These are phyloP conservation scores for Spathaspora arborariae DNA, from an alignment of 805 yeast genomes.

Conservation along the genomic window DNA sequence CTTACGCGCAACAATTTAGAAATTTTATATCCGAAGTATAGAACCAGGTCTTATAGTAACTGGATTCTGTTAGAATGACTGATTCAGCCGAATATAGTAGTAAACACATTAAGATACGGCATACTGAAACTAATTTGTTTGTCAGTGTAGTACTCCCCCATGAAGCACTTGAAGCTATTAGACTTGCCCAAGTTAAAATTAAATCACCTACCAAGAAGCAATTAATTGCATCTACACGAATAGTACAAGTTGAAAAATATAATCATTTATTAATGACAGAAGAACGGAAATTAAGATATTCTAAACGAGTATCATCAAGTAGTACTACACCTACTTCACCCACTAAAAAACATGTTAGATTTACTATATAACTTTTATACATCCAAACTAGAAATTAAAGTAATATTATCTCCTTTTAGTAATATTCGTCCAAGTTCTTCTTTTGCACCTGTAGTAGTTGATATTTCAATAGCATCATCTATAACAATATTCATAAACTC, in stretches of 20 bases:
- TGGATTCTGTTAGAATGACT: too few relatives aligned
- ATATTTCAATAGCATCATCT: slow-evolving; percentile 63
- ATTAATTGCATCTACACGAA: slow-evolving; percentile 10
- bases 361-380: slow-evolving; percentile 13
- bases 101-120: slow-evolving; percentile 1
- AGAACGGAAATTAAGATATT: slow-evolving; percentile 21
- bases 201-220: slow-evolving; percentile 13
- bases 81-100: background rate
- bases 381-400: slow-evolving; percentile 54
- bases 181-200: slow-evolving; percentile 2
- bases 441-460: slow-evolving; percentile 45
- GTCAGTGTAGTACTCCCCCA: background rate
- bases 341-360: slow-evolving; percentile 24
- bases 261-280: slow-evolving; percentile 21
- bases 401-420: slow-evolving; percentile 91
- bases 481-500: slow-evolving; percentile 87
- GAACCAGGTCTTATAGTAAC: too few relatives aligned
- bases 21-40: too few relatives aligned
- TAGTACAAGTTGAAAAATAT: slow-evolving; percentile 25
- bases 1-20: background rate
- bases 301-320: slow-evolving; percentile 6
- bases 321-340: slow-evolving; percentile 8
- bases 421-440: slow-evolving; percentile 69
- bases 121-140: background rate
- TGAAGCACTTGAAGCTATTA: slow-evolving; percentile 6